These are phyloP conservation scores for Macrophomina tecta DNA, from an alignment of 2,329 filamentous ascomycete species.

Conservation along the genomic window DNA sequence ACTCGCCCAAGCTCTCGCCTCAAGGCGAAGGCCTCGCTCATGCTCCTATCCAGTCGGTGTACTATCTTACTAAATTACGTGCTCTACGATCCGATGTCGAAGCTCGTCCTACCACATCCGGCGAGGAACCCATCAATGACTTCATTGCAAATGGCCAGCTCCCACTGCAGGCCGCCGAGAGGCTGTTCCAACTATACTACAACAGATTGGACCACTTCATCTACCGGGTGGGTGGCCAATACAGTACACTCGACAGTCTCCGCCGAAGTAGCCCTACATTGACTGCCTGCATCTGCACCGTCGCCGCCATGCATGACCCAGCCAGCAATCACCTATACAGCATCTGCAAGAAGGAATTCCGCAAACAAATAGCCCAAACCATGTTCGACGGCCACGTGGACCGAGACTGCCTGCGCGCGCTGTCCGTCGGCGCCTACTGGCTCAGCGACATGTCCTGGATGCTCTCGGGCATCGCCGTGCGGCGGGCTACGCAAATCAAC, in stretches of 20 bases:
- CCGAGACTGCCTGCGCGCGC: conserved; percentile 63
- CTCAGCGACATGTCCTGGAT: conserved; percentile 68
- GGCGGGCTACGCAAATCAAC: conserved; percentile 57
- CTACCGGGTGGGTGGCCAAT: conserved; percentile 55
- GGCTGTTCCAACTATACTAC: conserved; percentile 50
- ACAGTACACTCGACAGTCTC: conserved; percentile 53
- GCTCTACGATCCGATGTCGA: conserved; percentile 39
- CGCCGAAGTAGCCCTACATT: conserved; percentile 62
- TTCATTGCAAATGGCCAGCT: conserved; percentile 59
- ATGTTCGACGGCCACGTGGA: conserved; percentile 65
- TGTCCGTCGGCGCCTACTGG: conserved; percentile 68
- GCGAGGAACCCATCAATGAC: conserved; percentile 49
- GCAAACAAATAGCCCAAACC: conserved; percentile 61
- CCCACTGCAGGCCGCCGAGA: conserved; percentile 50
- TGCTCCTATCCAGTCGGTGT: conserved; percentile 55
- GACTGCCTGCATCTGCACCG: conserved; percentile 62
- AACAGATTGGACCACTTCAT: conserved; percentile 55
- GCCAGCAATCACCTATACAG: conserved; percentile 60
- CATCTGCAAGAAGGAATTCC: conserved; percentile 63
- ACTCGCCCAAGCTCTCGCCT: conserved; percentile 39
- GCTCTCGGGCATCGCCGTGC: conserved; percentile 61
- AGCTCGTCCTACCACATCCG: conserved; percentile 41
- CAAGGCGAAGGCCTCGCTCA: conserved; percentile 38
- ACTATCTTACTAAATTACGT: conserved; percentile 54
- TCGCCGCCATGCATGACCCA: conserved; percentile 65